A percentile compares a stretch with the other conserved stretches of the same genome.
Evolutionary conservation across 805 yeast species (phyloP).

Genomic region (Candida pini): DNA sequence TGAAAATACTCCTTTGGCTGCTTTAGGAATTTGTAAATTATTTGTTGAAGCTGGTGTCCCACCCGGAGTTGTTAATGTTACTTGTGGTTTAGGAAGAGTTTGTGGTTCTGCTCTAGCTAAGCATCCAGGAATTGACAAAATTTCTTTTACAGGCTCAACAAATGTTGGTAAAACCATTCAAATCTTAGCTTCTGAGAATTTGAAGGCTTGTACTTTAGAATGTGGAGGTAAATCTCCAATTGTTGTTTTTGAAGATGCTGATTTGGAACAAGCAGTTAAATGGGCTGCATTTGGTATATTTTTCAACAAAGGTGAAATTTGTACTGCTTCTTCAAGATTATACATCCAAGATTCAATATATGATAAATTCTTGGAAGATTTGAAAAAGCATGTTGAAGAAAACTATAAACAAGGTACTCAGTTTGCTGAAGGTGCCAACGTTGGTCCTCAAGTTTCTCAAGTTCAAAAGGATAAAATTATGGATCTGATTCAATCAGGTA

Average conservation of each 20-base stretch:
- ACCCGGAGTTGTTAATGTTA: slow-evolving; percentile 56
- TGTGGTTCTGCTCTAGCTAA: slow-evolving; percentile 55
- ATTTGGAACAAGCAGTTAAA: slow-evolving; percentile 68
- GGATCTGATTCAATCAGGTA: slow-evolving; percentile 70
- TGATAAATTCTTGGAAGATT: slow-evolving; percentile 64
- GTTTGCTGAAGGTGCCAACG: slow-evolving; percentile 68
- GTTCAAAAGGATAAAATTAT: slow-evolving; percentile 75
- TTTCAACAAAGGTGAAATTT: slow-evolving; percentile 93
- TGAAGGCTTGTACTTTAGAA: slow-evolving; percentile 90
- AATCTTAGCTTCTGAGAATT: slow-evolving; percentile 73
- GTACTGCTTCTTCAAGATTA: slow-evolving; percentile 91
- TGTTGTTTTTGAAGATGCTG: slow-evolving; percentile 81
- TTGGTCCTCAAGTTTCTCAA: slow-evolving; percentile 90
- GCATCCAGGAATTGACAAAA: slow-evolving; percentile 54
- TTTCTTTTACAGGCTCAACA: slow-evolving; percentile 68
- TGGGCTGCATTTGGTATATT: slow-evolving; percentile 78
- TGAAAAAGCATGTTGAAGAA: slow-evolving; percentile 46
- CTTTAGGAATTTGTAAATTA: slow-evolving; percentile 49
- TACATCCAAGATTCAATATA: slow-evolving; percentile 82
- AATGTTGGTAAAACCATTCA: slow-evolving; percentile 74
- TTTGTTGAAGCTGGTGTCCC: slow-evolving; percentile 58
- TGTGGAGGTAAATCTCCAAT: slow-evolving; percentile 96
- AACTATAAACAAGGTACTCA: slow-evolving; percentile 71
- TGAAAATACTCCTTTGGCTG: slow-evolving; percentile 61
- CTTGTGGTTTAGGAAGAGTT: slow-evolving; percentile 57